Conservation (phyloP, 495 filamentous ascomycete species). For the Recurvomyces mirabilis region DNA sequence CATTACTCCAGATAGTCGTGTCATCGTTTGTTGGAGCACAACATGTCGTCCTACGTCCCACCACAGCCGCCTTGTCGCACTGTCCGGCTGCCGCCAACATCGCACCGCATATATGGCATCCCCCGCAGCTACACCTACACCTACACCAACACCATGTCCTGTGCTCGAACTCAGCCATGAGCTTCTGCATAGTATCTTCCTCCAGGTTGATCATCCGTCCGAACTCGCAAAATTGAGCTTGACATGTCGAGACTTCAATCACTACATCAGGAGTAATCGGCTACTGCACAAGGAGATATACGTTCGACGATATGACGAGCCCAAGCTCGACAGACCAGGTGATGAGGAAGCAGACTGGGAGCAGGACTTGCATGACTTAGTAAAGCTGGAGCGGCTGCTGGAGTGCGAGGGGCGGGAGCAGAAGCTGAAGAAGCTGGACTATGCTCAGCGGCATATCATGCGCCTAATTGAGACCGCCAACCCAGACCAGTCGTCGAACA, state of each 20-base stretch:
- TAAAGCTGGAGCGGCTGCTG: conserved; percentile 38
- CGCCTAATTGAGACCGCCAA: conserved; percentile 24
- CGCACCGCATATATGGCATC: not conserved
- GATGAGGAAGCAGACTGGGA: conserved; percentile 39
- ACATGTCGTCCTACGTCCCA: too few species aligned
- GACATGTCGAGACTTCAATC: conserved; percentile 39
- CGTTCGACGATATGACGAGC: conserved; percentile 32
- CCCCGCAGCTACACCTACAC: conserved; percentile 1
- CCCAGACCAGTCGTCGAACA: conserved; percentile 23
- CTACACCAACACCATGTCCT: too few species aligned
- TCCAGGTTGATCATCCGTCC: conserved; percentile 39
- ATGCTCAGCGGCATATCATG: conserved; percentile 18
- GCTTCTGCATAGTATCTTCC: conserved; percentile 45
- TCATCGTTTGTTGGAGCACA: too few species aligned
- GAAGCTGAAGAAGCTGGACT: conserved; percentile 21
- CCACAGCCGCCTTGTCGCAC: too few species aligned
- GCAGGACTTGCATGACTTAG: conserved; percentile 36
- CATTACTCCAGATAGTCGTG: too few species aligned
- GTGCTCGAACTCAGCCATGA: conserved; percentile 37
- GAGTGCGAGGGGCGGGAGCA: conserved; percentile 28
- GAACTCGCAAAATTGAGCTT: conserved; percentile 39
- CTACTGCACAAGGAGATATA: conserved; percentile 45
- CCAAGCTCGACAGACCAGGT: conserved; percentile 12
- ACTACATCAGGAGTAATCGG: conserved; percentile 39
- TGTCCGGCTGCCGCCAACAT: too few species aligned